These are phyloP conservation scores for Lichenothelia convexa DNA, from an alignment of 495 filamentous ascomycete species.

Conservation along the genomic window DNA sequence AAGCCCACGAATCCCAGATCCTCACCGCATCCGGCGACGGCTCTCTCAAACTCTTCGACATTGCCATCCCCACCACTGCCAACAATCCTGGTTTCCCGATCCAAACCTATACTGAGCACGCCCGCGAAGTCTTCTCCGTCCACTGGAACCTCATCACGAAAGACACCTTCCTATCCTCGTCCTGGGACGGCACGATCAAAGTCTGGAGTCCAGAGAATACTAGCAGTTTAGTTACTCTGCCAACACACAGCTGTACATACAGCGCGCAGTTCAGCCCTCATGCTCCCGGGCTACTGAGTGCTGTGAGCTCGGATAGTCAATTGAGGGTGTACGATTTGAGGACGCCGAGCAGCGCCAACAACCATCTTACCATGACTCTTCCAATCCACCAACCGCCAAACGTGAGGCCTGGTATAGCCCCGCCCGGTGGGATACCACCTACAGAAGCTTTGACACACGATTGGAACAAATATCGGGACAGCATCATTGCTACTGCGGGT, in stretches of 20 bases:
- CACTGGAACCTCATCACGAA: slow-evolving; percentile 87
- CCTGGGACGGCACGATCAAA: slow-evolving; percentile 90
- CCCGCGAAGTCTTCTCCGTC: slow-evolving; percentile 75
- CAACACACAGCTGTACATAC: slow-evolving; percentile 83
- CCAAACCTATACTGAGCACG: slow-evolving; percentile 78
- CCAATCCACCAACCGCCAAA: slow-evolving; percentile 50
- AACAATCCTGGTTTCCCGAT: slow-evolving; percentile 82
- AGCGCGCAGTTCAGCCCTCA: slow-evolving; percentile 66
- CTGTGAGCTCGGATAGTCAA: slow-evolving; percentile 69
- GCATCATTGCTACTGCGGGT: slow-evolving; percentile 65
- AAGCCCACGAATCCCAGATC: slow-evolving; percentile 85
- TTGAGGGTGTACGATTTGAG: slow-evolving; percentile 80
- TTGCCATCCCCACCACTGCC: slow-evolving; percentile 37
- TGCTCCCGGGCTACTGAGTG: slow-evolving; percentile 56
- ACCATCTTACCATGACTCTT: slow-evolving; percentile 61
- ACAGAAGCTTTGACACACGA: slow-evolving; percentile 83
- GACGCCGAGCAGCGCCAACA: slow-evolving; percentile 58
- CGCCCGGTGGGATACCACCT: slow-evolving; percentile 31
- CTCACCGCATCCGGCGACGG: slow-evolving; percentile 78
- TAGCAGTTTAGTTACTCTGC: slow-evolving; percentile 61
- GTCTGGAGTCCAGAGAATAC: slow-evolving; percentile 65
- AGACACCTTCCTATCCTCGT: slow-evolving; percentile 67
- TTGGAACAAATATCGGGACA: slow-evolving; percentile 93
- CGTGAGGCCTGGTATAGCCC: slow-evolving; percentile 19
- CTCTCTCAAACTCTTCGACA: slow-evolving; percentile 84